phyloP scores from a whole-genome alignment of 805 yeast genomes.

The Suhomyces xylopsoci region DNA sequence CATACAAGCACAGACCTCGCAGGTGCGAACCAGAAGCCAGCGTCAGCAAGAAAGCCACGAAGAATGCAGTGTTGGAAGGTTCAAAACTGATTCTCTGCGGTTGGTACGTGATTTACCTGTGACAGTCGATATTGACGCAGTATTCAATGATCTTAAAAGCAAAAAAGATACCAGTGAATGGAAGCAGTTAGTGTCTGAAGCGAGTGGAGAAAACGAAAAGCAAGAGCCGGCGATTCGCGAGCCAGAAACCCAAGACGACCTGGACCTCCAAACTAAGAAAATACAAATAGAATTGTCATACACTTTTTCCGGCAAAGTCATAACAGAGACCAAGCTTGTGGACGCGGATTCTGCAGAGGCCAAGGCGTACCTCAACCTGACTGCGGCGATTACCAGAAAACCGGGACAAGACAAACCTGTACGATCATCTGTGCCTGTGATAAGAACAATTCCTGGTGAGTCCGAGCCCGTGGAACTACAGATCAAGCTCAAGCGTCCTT shows the following conservation, averaged over 20 bases:
- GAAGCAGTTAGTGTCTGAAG: constrained; percentile 11
- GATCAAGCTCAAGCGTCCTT: constrained; percentile 67
- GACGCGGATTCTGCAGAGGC: constrained; percentile 82
- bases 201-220: constrained; percentile 3
- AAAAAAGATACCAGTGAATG: constrained; percentile 10
- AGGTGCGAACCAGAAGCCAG: constrained; percentile 69
- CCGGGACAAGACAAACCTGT: constrained; percentile 7
- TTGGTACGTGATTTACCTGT: constrained; percentile 8
- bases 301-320: constrained; percentile 84
- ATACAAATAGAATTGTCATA: constrained; percentile 74
- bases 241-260: constrained; percentile 13
- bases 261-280: constrained; percentile 37
- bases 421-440: constrained; percentile 32
- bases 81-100: constrained; percentile 16
- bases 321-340: constrained; percentile 77
- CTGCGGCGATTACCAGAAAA: constrained; percentile 31
- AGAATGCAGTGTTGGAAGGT: constrained; percentile 9
- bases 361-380: constrained; percentile 66
- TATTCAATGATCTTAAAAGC: constrained; percentile 27
- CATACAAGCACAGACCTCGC: constrained; percentile 53
- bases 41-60: constrained; percentile 38
- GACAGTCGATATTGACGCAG: constrained; percentile 29
- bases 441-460: constrained; percentile 30
- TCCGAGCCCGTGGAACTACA: constrained; percentile 39
- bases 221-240: background rate